Conservation (phyloP, 768 basidiomycete genomes). For the Fistulinella prunicolor region DNA sequence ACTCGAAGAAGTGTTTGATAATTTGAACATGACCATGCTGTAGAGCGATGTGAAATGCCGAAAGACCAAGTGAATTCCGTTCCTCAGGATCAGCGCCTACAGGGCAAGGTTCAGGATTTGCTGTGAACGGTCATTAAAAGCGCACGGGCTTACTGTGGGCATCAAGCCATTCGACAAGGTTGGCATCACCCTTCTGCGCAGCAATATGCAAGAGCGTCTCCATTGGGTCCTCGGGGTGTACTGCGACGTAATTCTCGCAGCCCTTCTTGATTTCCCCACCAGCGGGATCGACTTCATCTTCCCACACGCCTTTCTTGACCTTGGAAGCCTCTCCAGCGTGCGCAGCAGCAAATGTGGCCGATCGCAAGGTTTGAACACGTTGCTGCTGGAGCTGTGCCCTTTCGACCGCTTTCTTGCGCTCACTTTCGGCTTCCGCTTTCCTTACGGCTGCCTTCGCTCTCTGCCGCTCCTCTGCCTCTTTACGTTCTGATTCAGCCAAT, state of each 20-base stretch:
- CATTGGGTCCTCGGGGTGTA: slow-evolving; percentile 47
- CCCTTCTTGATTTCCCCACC: slow-evolving; percentile 66
- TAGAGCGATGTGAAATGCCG: slow-evolving; percentile 67
- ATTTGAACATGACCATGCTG: slow-evolving; percentile 50
- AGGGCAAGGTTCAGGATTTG: slow-evolving; percentile 17
- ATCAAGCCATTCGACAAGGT: slow-evolving; percentile 67
- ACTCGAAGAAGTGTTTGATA: slow-evolving; percentile 58
- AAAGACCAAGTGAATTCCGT: slow-evolving; percentile 52
- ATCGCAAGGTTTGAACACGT: slow-evolving; percentile 54
- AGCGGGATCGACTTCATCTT: slow-evolving; percentile 65
- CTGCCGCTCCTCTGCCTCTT: slow-evolving; percentile 56
- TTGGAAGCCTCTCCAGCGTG: slow-evolving; percentile 47
- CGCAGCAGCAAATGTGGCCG: slow-evolving; percentile 63
- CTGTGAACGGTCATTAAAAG: slow-evolving; percentile 23
- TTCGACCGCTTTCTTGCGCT: slow-evolving; percentile 47
- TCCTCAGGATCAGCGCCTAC: slow-evolving; percentile 75
- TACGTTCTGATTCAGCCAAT: slow-evolving; percentile 37
- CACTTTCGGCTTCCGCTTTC: slow-evolving; percentile 51
- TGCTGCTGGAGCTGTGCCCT: slow-evolving; percentile 45
- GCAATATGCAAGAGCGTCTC: slow-evolving; percentile 75
- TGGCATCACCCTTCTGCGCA: slow-evolving; percentile 49
- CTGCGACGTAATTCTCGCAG: slow-evolving; percentile 49
- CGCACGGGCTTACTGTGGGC: slow-evolving; percentile 55
- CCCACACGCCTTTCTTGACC: slow-evolving; percentile 68
- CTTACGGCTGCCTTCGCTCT: slow-evolving; percentile 52